Base-by-base conservation (phyloP, 768 basidiomycete genomes). In the Pulveroboletus sp. region DNA sequence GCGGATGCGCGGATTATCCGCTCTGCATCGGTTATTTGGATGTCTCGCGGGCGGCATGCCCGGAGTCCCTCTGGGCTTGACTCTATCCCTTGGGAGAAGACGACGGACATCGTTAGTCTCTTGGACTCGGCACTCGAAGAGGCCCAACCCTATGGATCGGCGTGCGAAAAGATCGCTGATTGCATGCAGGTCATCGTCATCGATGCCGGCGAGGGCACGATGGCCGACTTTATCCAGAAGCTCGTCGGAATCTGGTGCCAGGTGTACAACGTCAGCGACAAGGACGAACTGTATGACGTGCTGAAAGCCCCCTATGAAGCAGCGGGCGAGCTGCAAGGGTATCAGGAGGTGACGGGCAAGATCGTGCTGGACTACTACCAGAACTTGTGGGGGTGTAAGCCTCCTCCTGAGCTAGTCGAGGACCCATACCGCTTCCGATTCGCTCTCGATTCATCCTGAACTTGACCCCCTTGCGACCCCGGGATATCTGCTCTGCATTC, bases 151-250 rank as follows among this genome's bases (percentile, higher is more conserved):
- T 33, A 43, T 7, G 55, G 57, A 28, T 58, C 53, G 57, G 32
- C 6, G 8, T 40, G 15, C 8, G 43, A 46, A 21, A 57, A 39
- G 42, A 57, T 67, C 8, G 44, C 46, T 9, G 55, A 69, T 32
- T 72, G 67, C 52, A 57, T 67, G 50, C 65, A 69, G 47, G 43
- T 72, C 37, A 46, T 62, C 36, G 31, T 69, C 43, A 56, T 68
- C 13, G 68, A 69, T 26, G 45, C 54, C 10, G 47, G 66, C 8
- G 54, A 59, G 14, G 62, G 67, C 6, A 51, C 61, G 24, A 61
- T 71, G 61, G 38, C 36, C 33, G 65, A 69, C 39, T 68, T 71
- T 43, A 47, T 67, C 24, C 49, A 39, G 24, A 63, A 64, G 45
- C 52, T 71, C 24, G 57, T 58, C 37, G 31, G 47, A 17, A 46